A percentile compares a stretch with the other conserved stretches of the same genome.
Evolutionary conservation across 768 basidiomycete genomes (phyloP).

Genomic region (Mrakia blollopis): DNA sequence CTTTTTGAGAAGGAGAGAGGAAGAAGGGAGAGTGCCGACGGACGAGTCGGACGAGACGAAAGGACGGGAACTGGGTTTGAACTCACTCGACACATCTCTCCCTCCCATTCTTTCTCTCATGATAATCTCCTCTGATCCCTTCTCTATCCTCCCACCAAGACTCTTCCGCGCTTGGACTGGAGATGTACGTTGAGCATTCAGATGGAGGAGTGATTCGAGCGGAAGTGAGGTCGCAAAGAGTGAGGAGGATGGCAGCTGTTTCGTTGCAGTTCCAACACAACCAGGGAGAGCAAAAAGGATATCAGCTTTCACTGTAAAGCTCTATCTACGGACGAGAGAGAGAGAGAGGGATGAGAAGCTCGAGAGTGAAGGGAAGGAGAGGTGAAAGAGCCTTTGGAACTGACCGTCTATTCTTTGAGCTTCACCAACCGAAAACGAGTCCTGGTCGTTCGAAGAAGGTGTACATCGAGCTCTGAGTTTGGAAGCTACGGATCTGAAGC

Average conservation of each 20-base stretch:
- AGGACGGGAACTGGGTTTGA: neutral
- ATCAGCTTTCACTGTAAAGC: neutral
- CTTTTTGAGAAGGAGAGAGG: too few species aligned
- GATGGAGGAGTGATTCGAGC: neutral
- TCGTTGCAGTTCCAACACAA: too few species aligned
- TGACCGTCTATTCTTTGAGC: neutral
- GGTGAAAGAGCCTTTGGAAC: neutral
- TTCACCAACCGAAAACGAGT: neutral
- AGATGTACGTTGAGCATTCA: neutral
- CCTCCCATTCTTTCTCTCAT: neutral
- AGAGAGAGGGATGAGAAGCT: neutral
- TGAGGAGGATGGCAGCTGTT: constrained; percentile 7
- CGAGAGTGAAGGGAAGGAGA: neutral
- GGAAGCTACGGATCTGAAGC: constrained; percentile 1
- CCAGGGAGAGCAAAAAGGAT: neutral
- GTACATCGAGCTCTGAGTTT: neutral
- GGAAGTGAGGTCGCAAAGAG: neutral
- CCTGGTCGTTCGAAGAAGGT: neutral
- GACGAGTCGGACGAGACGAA: neutral
- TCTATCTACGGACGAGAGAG: neutral
- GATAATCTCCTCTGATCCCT: too few species aligned
- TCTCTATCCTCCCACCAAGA: neutral
- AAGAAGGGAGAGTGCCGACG: neutral
- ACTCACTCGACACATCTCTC: constrained; percentile 7
- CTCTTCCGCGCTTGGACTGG: too few species aligned